Evolutionary conservation across 2,329 filamentous ascomycete genomes (phyloP), one percentile per base, ranked within the genome.

Genomic region (Aspergillus sp.): DNA sequence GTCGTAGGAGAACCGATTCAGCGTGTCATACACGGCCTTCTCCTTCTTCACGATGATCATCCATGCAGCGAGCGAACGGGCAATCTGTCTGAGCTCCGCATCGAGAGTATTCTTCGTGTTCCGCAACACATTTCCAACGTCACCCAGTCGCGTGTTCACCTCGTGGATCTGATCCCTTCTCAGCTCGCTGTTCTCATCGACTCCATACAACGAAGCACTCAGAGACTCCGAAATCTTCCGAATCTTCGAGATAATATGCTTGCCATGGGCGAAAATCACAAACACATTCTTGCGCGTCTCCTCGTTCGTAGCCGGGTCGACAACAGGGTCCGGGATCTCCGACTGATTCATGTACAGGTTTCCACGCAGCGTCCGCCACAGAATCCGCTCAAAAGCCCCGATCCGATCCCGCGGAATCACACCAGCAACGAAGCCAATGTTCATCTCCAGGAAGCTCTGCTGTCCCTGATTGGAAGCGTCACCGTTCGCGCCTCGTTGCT

Each of bases 261-360:
- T 95, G 64, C 93, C 93, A 63, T 98, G 93, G 8, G 93, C 93
- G 60, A 98, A 98, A 68, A 98, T 98, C 63, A 98, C 91, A 63
- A 98, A 98, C 47, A 98, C 93, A 59, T 96, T 98, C 82, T 98
- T 98, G 75, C 86, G 82, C 58, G 94, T 79, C 54, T 87, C 78
- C 71, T 97, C 91, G 66, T 97, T 96, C 73, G 82, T 95, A 64
- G 85, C 79, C 10, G 93, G 91, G 67, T 98, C 88, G 65, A 95
- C 78, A 57, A 98, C 85, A 34, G 88, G 82, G 67, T 98, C 91
- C 5, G 89, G 84, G 52, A 98, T 98, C 76, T 98, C 93, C 36
- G 91, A 91, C 75, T 98, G 94, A 72, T 98, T 98, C 93, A 98
- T 98, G 78, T 97, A 98, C 53, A 98, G 75, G 70, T 98, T 98